Conservation (phyloP, 163 green algal species). For the Coccomyxa subellipsoidea region DNA sequence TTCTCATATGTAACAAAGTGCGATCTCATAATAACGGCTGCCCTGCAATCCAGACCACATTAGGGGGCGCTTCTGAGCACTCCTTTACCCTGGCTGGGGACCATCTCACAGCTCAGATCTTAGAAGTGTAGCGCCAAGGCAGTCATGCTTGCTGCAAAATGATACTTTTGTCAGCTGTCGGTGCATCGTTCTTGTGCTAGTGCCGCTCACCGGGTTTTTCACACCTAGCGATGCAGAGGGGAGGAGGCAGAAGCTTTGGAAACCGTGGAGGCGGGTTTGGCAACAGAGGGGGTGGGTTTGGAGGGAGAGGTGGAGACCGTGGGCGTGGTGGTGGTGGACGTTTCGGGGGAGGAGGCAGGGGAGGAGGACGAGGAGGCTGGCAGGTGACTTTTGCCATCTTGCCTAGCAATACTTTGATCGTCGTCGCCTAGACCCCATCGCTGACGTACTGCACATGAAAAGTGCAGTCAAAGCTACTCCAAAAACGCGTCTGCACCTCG, state of each 20-base stretch:
- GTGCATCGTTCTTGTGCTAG: background rate
- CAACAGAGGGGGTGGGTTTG: constrained; percentile 26
- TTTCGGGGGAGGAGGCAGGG: background rate
- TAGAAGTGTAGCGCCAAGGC: too few species aligned
- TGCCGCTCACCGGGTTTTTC: background rate
- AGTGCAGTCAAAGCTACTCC: background rate
- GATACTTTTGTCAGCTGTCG: background rate
- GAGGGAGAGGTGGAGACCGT: constrained; percentile 38
- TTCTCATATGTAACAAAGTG: background rate
- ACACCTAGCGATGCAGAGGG: background rate
- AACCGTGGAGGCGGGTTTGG: background rate
- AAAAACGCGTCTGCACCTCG: background rate
- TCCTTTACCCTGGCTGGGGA: too few species aligned
- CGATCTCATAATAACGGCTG: too few species aligned
- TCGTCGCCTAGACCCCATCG: background rate
- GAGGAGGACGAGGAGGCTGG: constrained; percentile 1
- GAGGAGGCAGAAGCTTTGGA: constrained; percentile 4
- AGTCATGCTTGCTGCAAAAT: too few species aligned
- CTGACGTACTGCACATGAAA: background rate
- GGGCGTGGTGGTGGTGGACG: constrained; percentile 31
- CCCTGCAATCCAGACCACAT: too few species aligned
- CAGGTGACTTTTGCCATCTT: background rate
- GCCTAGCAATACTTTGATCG: background rate
- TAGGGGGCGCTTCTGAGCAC: too few species aligned
- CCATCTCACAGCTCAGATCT: too few species aligned